Evolutionary conservation across 1,284 basidiomycete species (phyloP), one percentile per base, ranked within the genome.

Genomic region (Xerocomus nothofagi): DNA sequence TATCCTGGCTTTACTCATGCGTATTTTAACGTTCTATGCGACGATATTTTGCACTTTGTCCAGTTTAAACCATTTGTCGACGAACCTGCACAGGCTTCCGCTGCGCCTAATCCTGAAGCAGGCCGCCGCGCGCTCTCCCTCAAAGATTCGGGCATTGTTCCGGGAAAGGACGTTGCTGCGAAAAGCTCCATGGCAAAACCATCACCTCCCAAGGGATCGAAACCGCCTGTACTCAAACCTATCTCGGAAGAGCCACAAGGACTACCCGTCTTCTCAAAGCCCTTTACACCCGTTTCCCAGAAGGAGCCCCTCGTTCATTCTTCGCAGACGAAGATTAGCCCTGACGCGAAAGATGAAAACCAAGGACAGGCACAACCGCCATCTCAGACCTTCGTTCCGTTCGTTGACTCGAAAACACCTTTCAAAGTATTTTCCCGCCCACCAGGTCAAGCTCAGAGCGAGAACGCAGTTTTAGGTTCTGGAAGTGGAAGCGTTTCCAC

Each of bases 341-440:
- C 65, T 14, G 64, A 65, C 0, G 20, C 15, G 3, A 55, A 52
- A 2, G 52, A 55, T 10, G 60, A 55, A 45, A 37, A 44, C 23
- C 60, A 50, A 58, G 51, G 48, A 24, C 54, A 56, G 38, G 33
- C 46, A 29, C 56, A 53, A 9, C 50, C 54, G 36, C 47, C 53
- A 14, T 34, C 62, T 38, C 67, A 69, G 38, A 27, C 68, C 3
- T 81, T 83, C 60, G 73, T 71, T 29, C 79, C 82, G 0, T 80
- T 82, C 53, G 70, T 73, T 11, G 81, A 82, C 47, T 55, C 73
- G 15, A 73, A 75, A 51, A 77, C 80, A 10, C 81, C 84, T 3
- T 84, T 84, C 71, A 86, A 81, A 56, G 87, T 88, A 18, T 88
- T 88, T 66, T 86, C 80, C 53, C 76, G 82, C 26, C 86, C 86